These are phyloP conservation scores for Ustilago nuda DNA, from an alignment of 1,284 basidiomycete genomes.

Conservation along the genomic window DNA sequence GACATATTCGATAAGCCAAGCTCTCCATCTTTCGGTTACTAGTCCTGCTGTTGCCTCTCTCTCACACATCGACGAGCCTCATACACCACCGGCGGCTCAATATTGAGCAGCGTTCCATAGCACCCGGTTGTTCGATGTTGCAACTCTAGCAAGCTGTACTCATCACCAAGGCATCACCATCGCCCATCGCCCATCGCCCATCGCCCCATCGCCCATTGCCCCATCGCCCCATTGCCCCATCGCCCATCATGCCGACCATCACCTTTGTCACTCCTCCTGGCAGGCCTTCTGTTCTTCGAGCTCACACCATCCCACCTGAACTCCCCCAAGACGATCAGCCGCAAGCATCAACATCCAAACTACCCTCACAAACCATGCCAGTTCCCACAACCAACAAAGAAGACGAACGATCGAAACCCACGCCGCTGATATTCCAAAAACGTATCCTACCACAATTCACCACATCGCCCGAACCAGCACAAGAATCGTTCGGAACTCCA, in stretches of 20 bases:
- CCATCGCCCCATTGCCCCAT: too few species aligned
- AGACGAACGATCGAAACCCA: neutral
- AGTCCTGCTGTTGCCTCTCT: neutral
- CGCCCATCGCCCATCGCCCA: neutral
- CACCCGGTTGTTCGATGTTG: too few species aligned
- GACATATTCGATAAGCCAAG: neutral
- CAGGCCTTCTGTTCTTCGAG: conserved; percentile 26
- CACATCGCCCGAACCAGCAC: conserved; percentile 34
- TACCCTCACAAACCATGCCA: conserved; percentile 3
- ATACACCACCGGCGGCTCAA: neutral
- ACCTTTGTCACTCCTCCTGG: conserved; percentile 42
- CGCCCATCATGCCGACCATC: conserved; percentile 35
- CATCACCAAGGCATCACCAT: too few species aligned
- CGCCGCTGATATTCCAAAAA: conserved; percentile 37
- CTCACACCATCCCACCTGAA: conserved; percentile 4
- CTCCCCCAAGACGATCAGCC: neutral
- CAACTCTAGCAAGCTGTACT: neutral
- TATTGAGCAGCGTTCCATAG: conserved; percentile 1
- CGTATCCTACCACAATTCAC: conserved; percentile 34
- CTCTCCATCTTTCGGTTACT: neutral
- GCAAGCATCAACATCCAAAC: neutral
- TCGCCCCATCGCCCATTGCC: too few species aligned
- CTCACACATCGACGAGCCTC: neutral
- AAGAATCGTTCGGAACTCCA: conserved; percentile 14
- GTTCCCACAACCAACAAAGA: neutral